Conservation (phyloP, 176 grass and related monocot genomes). For the Miscanthus lutarioriparius region DNA sequence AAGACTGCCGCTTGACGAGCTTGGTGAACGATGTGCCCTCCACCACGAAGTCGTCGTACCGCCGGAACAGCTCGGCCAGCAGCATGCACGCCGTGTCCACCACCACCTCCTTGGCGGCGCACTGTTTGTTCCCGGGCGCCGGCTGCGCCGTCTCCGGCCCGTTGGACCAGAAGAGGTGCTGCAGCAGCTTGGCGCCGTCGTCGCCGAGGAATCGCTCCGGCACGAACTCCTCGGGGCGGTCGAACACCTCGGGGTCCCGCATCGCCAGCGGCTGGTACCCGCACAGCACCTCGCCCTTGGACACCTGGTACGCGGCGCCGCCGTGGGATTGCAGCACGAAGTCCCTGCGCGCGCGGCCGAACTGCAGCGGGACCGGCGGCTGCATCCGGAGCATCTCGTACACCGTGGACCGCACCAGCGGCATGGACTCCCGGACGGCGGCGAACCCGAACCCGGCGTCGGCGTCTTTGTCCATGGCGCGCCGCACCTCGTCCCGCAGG, state of each 20-base stretch:
- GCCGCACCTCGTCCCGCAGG: conserved; percentile 51
- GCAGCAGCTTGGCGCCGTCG: conserved; percentile 49
- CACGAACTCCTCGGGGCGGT: conserved; percentile 65
- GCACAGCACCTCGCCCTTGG: conserved; percentile 75
- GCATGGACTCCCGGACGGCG: conserved; percentile 51
- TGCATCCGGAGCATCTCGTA: conserved; percentile 77
- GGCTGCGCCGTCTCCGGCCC: conserved; percentile 63
- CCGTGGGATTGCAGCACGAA: conserved; percentile 70
- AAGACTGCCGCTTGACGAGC: conserved; percentile 39
- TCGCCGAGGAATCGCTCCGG: conserved; percentile 65
- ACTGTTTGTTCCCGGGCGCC: conserved; percentile 69
- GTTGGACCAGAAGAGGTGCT: conserved; percentile 85
- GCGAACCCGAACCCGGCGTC: conserved; percentile 42
- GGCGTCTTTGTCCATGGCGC: conserved; percentile 15
- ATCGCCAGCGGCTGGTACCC: conserved; percentile 89
- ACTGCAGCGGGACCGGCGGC: conserved; percentile 84
- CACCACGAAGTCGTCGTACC: conserved; percentile 76
- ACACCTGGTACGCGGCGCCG: conserved; percentile 40
- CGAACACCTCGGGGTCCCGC: conserved; percentile 72
- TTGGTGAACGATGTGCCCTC: conserved; percentile 44
- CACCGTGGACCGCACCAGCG: conserved; percentile 69
- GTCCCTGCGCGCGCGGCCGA: conserved; percentile 59
- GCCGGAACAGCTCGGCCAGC: conserved; percentile 64
- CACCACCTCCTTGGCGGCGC: conserved; percentile 86
- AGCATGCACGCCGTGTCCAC: conserved; percentile 83